Percentiles rank a stretch among this genome's conserved stretches.
Evolutionary conservation across 495 filamentous ascomycete species (phyloP).

Genomic region (Neurospora sp.): DNA sequence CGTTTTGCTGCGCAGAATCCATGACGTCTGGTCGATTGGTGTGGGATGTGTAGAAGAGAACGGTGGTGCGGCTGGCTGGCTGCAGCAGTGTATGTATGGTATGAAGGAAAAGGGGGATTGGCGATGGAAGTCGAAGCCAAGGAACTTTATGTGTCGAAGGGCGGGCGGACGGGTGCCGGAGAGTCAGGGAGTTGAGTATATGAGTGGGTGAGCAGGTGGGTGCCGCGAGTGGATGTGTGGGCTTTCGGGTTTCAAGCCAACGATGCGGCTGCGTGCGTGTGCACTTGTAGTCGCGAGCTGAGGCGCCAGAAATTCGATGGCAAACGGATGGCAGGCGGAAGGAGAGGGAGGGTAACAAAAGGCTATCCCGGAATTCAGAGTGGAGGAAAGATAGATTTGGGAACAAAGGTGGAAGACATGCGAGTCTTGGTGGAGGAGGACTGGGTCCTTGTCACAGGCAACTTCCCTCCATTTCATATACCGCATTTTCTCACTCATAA

Average conservation of each 20-base stretch:
- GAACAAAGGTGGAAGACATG: neutral
- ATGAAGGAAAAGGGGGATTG: neutral
- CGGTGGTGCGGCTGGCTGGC: neutral
- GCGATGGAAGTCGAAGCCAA: neutral
- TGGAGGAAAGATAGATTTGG: neutral
- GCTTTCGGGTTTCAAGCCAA: neutral
- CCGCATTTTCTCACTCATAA: no score
- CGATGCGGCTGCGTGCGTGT: neutral
- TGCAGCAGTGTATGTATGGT: neutral
- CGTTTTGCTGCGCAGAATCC: slow-evolving; percentile 5
- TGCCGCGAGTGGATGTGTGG: neutral
- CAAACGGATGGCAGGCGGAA: neutral
- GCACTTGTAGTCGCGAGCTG: neutral
- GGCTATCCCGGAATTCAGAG: neutral
- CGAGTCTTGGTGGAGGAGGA: neutral
- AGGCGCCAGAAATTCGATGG: neutral
- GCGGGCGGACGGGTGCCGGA: neutral
- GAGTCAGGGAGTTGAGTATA: neutral
- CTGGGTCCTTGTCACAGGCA: neutral
- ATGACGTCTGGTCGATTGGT: neutral
- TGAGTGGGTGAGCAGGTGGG: neutral
- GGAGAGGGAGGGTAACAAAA: neutral
- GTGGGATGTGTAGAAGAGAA: neutral
- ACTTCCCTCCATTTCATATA: neutral
- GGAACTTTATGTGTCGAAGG: neutral